Conservation (phyloP, 495 filamentous ascomycete genomes). For the Penicillium chermesinum region DNA sequence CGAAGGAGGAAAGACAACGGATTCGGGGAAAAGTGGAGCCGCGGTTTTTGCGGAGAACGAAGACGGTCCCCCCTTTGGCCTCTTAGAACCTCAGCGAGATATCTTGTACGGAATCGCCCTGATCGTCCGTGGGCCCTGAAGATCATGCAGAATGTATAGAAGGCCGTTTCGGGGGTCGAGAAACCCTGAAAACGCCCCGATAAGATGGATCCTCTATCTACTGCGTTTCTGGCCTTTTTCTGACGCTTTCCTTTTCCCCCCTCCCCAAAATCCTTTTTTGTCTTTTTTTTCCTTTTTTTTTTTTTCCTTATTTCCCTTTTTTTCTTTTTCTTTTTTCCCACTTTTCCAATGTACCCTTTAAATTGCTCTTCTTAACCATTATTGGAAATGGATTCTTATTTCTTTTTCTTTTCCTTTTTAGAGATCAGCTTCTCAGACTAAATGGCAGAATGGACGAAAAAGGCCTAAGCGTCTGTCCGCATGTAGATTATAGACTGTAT, state of each 20-base stretch:
- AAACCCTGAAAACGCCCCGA: conserved; percentile 17
- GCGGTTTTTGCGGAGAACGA: conserved; percentile 28
- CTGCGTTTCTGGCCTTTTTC: too few relatives aligned
- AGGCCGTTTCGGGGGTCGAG: conserved; percentile 19
- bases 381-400: too few relatives aligned
- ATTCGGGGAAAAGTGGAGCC: conserved; percentile 35
- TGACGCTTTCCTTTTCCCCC: too few relatives aligned
- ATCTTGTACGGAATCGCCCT: not conserved
- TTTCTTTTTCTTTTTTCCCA: conserved; percentile 1
- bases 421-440: too few relatives aligned
- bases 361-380: too few relatives aligned
- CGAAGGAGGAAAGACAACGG: conserved; percentile 13
- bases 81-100: not conserved
- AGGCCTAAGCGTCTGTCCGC: too few relatives aligned
- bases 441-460: too few relatives aligned
- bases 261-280: not conserved
- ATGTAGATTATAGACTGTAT: too few relatives aligned
- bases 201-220: too few relatives aligned
- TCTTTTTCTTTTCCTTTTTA: too few relatives aligned
- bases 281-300: not conserved
- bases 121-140: conserved; percentile 19
- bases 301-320: not conserved
- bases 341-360: too few relatives aligned
- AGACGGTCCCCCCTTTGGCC: conserved; percentile 6
- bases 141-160: conserved; percentile 19